Evolutionary conservation across 2,329 filamentous ascomycete species (phyloP).

Genomic region (Sclerotinia nivalis): DNA sequence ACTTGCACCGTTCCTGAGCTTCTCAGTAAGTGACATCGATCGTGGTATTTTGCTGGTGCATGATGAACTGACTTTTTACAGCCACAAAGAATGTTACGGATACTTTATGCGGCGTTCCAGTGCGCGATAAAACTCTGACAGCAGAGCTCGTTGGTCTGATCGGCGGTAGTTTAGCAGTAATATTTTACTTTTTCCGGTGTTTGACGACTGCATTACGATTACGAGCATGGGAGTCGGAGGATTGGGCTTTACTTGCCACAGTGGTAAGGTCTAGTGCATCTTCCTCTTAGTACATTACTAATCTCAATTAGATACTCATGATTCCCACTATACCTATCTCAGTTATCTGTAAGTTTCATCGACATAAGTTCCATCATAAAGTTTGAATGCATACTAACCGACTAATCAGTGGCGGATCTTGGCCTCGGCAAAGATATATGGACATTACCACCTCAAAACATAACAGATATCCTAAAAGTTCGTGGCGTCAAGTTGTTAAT

Average conservation of each 20-base stretch:
- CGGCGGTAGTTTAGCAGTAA: background rate
- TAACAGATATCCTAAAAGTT: background rate
- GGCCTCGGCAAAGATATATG: conserved; percentile 1
- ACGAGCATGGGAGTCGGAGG: background rate
- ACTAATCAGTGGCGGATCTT: background rate
- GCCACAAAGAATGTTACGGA: background rate
- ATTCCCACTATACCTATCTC: background rate
- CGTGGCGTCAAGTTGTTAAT: background rate
- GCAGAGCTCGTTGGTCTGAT: background rate
- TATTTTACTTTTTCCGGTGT: background rate
- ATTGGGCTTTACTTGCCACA: no score
- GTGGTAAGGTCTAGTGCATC: background rate
- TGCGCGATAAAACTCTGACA: background rate
- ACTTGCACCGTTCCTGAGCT: background rate
- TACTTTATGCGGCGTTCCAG: background rate
- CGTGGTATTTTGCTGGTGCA: background rate
- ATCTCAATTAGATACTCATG: background rate
- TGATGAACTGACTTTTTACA: background rate
- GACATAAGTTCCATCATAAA: background rate
- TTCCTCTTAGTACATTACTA: background rate
- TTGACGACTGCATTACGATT: background rate
- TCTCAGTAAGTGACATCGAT: background rate
- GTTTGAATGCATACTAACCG: background rate
- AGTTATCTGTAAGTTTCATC: background rate
- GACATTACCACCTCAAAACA: background rate